Evolutionary conservation across 345 rosid species (phyloP).

Genomic region (Aquilaria malaccensis): DNA sequence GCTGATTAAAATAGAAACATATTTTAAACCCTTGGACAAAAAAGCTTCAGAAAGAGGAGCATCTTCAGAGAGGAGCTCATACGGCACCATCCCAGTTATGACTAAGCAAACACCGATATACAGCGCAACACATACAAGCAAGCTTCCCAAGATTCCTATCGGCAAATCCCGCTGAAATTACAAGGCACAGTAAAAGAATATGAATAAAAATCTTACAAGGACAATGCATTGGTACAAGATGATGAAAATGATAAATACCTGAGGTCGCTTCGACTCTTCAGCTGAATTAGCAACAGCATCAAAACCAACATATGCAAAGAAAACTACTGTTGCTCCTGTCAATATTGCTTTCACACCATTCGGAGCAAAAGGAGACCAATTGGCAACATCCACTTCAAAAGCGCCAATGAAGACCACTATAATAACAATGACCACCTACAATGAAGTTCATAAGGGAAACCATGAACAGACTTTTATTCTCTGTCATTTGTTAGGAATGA

Average conservation of each 20-base stretch:
- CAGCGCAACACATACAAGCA: constrained; percentile 56
- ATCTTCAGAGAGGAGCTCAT: constrained; percentile 66
- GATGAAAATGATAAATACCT: constrained; percentile 34
- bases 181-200: constrained; percentile 12
- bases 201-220: constrained; percentile 2
- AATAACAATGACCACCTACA: constrained; percentile 79
- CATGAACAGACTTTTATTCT: neutral
- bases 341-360: constrained; percentile 66
- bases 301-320: constrained; percentile 97
- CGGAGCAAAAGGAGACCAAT: constrained; percentile 95
- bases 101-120: constrained; percentile 88
- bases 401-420: constrained; percentile 71
- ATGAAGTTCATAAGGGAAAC: constrained; percentile 1
- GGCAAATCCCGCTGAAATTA: constrained; percentile 79
- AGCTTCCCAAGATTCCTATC: constrained; percentile 85
- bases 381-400: constrained; percentile 77
- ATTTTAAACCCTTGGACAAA: constrained; percentile 79
- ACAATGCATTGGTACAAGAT: neutral
- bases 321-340: constrained; percentile 88
- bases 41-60: constrained; percentile 91
- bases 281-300: constrained; percentile 98
- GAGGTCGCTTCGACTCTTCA: constrained; percentile 89
- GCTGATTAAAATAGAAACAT: constrained; percentile 69
- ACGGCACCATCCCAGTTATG: constrained; percentile 96
- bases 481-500: no score